Evolutionary conservation across 1,139 yeast genomes (phyloP).

Genomic region (Saccharomycopsis hybrid): DNA sequence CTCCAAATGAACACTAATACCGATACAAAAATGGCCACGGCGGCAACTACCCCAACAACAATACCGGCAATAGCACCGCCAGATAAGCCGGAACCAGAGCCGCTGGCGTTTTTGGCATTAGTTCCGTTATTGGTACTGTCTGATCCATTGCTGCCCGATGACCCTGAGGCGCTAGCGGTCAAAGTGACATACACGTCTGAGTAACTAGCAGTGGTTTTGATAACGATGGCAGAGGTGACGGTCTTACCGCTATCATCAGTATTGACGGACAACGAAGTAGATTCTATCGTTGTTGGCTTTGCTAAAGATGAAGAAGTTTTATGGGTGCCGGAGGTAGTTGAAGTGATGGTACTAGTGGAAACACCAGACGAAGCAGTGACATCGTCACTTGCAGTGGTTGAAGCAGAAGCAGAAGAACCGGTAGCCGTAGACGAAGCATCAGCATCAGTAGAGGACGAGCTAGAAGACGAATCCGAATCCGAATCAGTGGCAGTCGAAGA

Average conservation of each 20-base stretch:
- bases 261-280: conserved; percentile 18
- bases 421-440: conserved; percentile 4
- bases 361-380: conserved; percentile 23
- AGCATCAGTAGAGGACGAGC: conserved; percentile 25
- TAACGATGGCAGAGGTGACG: conserved; percentile 19
- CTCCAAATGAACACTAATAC: conserved; percentile 41
- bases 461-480: conserved; percentile 9
- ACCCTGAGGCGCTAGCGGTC: conserved; percentile 2
- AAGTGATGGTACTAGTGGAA: conserved; percentile 24
- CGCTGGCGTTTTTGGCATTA: no score
- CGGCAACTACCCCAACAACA: conserved; percentile 56
- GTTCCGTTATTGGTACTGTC: conserved; percentile 29
- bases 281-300: conserved; percentile 14
- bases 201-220: conserved; percentile 15
- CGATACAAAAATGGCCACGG: conserved; percentile 35
- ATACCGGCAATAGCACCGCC: conserved; percentile 73
- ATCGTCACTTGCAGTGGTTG: conserved; percentile 20
- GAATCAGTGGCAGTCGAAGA: conserved; percentile 26
- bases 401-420: background rate
- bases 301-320: background rate
- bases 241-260: conserved; percentile 18
- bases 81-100: conserved; percentile 18
- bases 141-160: conserved; percentile 47
- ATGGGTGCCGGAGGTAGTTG: background rate
- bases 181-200: conserved; percentile 18